These are phyloP conservation scores for Scenedesmus sp. DNA, from an alignment of 163 green algal genomes.

Conservation along the genomic window DNA sequence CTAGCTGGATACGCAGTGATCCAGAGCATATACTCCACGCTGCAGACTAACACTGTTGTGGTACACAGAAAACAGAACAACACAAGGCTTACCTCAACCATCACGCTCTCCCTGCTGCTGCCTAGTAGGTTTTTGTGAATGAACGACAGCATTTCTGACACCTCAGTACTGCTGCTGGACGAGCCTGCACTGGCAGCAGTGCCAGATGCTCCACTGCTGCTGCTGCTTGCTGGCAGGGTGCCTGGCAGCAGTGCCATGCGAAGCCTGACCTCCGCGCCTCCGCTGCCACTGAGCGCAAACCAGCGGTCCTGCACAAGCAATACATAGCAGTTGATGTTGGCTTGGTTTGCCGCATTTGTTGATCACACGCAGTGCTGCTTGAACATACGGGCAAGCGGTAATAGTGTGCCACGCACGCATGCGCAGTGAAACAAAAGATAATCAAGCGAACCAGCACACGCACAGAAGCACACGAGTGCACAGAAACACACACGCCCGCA, in stretches of 20 bases:
- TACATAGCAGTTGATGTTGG: neutral
- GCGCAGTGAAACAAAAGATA: neutral
- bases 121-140: conserved; percentile 13
- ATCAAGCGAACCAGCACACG: neutral
- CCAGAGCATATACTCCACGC: neutral
- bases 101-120: conserved; percentile 41
- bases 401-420: neutral
- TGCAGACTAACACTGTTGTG: neutral
- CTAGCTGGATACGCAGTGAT: neutral
- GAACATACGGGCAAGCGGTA: too few relatives aligned
- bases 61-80: neutral
- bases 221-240: neutral
- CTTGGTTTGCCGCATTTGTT: too few relatives aligned
- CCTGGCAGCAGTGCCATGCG: conserved; percentile 58
- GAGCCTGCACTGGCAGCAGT: neutral
- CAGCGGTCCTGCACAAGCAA: conserved; percentile 60
- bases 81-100: conserved; percentile 31
- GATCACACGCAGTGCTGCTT: too few relatives aligned
- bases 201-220: neutral
- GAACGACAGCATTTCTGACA: conserved; percentile 28
- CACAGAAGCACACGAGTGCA: neutral
- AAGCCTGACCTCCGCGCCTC: conserved; percentile 59
- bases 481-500: neutral
- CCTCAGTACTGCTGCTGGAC: conserved; percentile 7
- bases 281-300: conserved; percentile 55